A percentile compares a stretch with the other conserved stretches of the same genome.
Evolutionary conservation across 139 green algal species (phyloP).

Genomic region (Raphidocelis subcapitata): DNA sequence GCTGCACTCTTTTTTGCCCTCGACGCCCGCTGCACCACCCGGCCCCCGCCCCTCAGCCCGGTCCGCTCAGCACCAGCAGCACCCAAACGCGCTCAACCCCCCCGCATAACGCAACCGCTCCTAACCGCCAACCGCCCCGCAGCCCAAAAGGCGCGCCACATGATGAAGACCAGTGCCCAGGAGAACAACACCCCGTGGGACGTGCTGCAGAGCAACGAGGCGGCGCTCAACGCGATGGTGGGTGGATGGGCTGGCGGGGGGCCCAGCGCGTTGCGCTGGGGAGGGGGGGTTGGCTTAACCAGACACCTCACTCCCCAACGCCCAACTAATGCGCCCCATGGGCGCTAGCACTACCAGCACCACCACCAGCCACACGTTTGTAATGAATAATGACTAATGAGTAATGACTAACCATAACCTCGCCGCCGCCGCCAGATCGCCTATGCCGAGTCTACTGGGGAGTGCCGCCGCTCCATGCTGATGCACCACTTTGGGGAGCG

Average conservation of each 20-base stretch:
- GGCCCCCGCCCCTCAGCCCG: no score
- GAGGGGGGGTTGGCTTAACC: not conserved
- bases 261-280: not conserved
- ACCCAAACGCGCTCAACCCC: no score
- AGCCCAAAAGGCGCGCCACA: slow-evolving; percentile 61
- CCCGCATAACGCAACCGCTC: not conserved
- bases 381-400: no score
- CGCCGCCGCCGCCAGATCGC: slow-evolving; percentile 61
- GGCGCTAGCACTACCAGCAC: no score
- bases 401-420: no score
- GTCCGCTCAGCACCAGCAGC: no score
- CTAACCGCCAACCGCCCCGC: slow-evolving; percentile 50
- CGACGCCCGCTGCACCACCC: no score
- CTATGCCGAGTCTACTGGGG: slow-evolving; percentile 78
- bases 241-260: not conserved
- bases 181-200: slow-evolving; percentile 52
- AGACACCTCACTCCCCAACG: not conserved
- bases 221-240: slow-evolving; percentile 84
- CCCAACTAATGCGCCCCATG: not conserved
- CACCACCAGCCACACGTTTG: no score
- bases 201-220: slow-evolving; percentile 67
- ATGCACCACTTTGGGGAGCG: slow-evolving; percentile 86
- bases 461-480: slow-evolving; percentile 78
- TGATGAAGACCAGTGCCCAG: slow-evolving; percentile 69
- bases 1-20: no score